Evolutionary conservation across 2,329 filamentous ascomycete species (phyloP).

Genomic region (Arthroderma uncinatum): DNA sequence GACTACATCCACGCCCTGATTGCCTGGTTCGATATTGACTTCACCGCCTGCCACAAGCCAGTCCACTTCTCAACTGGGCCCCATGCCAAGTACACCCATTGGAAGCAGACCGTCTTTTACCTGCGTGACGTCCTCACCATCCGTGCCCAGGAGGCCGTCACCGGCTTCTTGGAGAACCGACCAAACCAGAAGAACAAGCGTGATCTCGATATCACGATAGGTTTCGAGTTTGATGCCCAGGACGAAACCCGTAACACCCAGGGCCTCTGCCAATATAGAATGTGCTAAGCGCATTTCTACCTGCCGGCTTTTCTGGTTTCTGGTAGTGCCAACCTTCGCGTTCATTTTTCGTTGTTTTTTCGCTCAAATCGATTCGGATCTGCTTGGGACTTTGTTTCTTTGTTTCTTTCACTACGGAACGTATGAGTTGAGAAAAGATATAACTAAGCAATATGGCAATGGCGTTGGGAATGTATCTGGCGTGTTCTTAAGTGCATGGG

Average conservation of each 20-base stretch:
- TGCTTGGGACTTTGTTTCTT: background rate
- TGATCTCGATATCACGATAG: constrained; percentile 82
- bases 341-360: constrained; percentile 13
- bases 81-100: constrained; percentile 98
- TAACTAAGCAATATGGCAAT: background rate
- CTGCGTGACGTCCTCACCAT: constrained; percentile 86
- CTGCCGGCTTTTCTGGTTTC: too few relatives aligned
- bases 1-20: constrained; percentile 96
- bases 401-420: background rate
- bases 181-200: constrained; percentile 91
- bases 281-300: constrained; percentile 29
- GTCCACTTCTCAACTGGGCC: constrained; percentile 94
- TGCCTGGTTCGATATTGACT: constrained; percentile 98
- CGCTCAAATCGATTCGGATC: constrained; percentile 1
- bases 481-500: constrained; percentile 1
- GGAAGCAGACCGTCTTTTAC: constrained; percentile 99
- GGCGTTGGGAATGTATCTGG: constrained; percentile 4
- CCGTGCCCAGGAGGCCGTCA: constrained; percentile 70
- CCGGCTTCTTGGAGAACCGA: constrained; percentile 63
- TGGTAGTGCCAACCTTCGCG: constrained; percentile 7
- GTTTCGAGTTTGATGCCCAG: constrained; percentile 67
- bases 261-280: constrained; percentile 69
- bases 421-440: background rate
- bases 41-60: constrained; percentile 95
- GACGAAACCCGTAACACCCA: constrained; percentile 58